These are phyloP conservation scores for Pyrenula massariospora DNA, from an alignment of 495 filamentous ascomycete genomes.

Conservation along the genomic window DNA sequence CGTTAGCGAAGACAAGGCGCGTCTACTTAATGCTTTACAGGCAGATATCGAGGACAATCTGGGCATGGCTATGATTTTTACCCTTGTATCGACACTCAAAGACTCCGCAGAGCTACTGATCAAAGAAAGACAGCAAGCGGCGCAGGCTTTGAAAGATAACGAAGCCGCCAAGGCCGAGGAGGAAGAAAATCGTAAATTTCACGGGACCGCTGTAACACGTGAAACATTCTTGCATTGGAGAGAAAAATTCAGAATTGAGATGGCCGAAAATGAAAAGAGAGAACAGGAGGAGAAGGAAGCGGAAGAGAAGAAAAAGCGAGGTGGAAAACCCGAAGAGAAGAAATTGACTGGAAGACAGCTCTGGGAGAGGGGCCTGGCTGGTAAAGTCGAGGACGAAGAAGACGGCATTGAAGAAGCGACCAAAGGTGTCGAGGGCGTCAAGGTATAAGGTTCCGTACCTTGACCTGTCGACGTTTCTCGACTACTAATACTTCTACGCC, in stretches of 20 bases:
- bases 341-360: constrained; percentile 71
- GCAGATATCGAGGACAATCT: constrained; percentile 75
- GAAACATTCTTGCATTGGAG: constrained; percentile 81
- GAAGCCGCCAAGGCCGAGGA: constrained; percentile 61
- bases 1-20: constrained; percentile 55
- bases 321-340: constrained; percentile 39
- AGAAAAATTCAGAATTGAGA: constrained; percentile 63
- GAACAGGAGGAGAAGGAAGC: constrained; percentile 59
- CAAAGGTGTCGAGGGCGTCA: constrained; percentile 55
- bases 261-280: constrained; percentile 54
- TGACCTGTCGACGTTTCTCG: too few species aligned
- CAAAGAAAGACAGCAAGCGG: constrained; percentile 49
- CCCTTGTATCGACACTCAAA: constrained; percentile 73
- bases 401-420: constrained; percentile 36
- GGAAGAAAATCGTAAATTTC: constrained; percentile 92
- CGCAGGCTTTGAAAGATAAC: constrained; percentile 50
- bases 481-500: too few species aligned
- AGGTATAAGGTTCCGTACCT: constrained; percentile 39
- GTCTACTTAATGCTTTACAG: constrained; percentile 55
- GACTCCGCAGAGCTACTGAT: constrained; percentile 78
- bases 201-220: constrained; percentile 73
- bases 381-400: constrained; percentile 65
- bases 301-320: constrained; percentile 67
- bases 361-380: constrained; percentile 73
- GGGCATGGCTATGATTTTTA: constrained; percentile 98